Evolutionary conservation across 2,329 filamentous ascomycete genomes (phyloP).

Genomic region (Penicillium corylophilum): DNA sequence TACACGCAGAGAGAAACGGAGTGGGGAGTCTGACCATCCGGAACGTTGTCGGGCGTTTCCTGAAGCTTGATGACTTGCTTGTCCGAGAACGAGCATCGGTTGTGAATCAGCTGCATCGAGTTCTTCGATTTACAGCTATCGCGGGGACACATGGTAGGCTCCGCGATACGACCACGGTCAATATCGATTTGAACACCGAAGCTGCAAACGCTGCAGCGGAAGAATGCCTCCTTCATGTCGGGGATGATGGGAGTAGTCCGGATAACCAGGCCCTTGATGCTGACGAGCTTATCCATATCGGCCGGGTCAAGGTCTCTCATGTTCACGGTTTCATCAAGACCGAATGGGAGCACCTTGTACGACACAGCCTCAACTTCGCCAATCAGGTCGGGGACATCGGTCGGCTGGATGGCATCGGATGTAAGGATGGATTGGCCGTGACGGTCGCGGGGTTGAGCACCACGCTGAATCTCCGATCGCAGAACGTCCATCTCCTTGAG

Average conservation of each 20-base stretch:
- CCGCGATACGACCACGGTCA: constrained; percentile 92
- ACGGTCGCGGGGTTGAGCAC: constrained; percentile 18
- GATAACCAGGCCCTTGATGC: constrained; percentile 94
- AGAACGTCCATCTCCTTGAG: constrained; percentile 73
- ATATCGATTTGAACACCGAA: constrained; percentile 88
- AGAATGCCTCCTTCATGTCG: constrained; percentile 98
- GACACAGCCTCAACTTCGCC: constrained; percentile 75
- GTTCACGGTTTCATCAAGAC: constrained; percentile 82
- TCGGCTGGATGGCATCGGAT: constrained; percentile 17
- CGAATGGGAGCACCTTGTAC: constrained; percentile 87
- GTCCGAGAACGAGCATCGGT: constrained; percentile 89
- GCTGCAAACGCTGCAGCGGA: constrained; percentile 90
- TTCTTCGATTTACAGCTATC: constrained; percentile 79
- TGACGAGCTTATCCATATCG: constrained; percentile 90
- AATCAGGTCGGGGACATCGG: constrained; percentile 65
- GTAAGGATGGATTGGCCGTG: constrained; percentile 25
- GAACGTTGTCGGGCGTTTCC: constrained; percentile 92
- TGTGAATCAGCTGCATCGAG: constrained; percentile 98
- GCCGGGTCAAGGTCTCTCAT: constrained; percentile 91
- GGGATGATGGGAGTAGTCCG: constrained; percentile 94
- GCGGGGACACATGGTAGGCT: constrained; percentile 87
- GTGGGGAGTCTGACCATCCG: constrained; percentile 94
- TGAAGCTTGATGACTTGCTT: constrained; percentile 99
- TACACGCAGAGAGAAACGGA: constrained; percentile 96
- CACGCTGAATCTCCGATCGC: constrained; percentile 54